Evolutionary conservation across 176 grass and related monocot genomes (phyloP).

Genomic region (Oryza punctata): DNA sequence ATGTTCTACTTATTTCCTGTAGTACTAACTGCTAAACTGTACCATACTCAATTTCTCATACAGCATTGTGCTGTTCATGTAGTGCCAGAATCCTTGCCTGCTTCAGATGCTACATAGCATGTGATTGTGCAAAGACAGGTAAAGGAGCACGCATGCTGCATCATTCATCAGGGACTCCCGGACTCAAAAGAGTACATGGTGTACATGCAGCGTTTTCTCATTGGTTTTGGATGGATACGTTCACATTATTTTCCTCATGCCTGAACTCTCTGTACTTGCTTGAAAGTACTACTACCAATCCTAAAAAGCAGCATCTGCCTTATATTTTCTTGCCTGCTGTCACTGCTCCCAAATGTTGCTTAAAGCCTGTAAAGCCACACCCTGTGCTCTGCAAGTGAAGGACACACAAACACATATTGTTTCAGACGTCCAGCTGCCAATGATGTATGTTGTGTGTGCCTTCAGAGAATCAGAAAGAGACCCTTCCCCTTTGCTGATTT

Average conservation of each 20-base stretch:
- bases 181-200: neutral
- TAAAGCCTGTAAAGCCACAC: conserved; percentile 17
- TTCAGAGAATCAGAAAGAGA: conserved; percentile 3
- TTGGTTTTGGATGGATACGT: neutral
- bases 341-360: conserved; percentile 26
- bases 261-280: conserved; percentile 14
- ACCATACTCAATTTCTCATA: neutral
- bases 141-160: conserved; percentile 3
- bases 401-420: conserved; percentile 1
- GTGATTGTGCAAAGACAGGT: conserved; percentile 17
- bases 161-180: neutral
- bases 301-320: conserved; percentile 24
- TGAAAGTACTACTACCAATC: conserved; percentile 27
- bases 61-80: conserved; percentile 1
- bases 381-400: conserved; percentile 6
- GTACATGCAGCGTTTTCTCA: neutral
- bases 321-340: conserved; percentile 11
- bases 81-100: conserved; percentile 29
- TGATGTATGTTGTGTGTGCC: neutral
- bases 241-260: neutral
- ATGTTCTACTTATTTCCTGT: neutral
- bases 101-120: conserved; percentile 21
- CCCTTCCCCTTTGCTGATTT: neutral
- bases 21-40: neutral
- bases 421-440: neutral